These are phyloP conservation scores for Fusarium burgessii DNA, from an alignment of 2,329 filamentous ascomycete species.

Conservation along the genomic window DNA sequence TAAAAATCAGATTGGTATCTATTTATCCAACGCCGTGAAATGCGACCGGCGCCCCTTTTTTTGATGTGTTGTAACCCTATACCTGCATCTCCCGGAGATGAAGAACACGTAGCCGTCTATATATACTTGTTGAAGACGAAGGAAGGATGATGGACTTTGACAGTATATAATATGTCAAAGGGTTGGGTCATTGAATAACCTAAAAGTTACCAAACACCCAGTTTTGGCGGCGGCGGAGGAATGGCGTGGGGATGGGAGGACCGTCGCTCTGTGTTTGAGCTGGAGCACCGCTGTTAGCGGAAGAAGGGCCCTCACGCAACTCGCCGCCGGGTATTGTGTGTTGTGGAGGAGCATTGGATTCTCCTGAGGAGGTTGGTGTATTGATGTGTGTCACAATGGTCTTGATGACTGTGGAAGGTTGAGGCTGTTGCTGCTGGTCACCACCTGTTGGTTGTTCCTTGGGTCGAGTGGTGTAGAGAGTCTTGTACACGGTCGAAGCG, in stretches of 20 bases:
- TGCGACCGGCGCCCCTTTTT: conserved; percentile 42
- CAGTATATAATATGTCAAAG: conserved; percentile 3
- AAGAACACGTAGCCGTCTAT: conserved; percentile 29
- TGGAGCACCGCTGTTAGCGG: conserved; percentile 13
- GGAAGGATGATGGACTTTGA: conserved; percentile 24
- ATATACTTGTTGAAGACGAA: conserved; percentile 26
- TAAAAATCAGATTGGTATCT: conserved; percentile 43
- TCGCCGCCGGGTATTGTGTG: conserved; percentile 40
- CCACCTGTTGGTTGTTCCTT: conserved; percentile 22
- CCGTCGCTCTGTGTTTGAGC: conserved; percentile 17
- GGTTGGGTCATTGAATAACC: neutral
- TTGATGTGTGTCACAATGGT: conserved; percentile 35
- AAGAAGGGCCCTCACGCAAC: conserved; percentile 37
- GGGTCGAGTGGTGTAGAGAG: conserved; percentile 33
- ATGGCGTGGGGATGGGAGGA: conserved; percentile 35
- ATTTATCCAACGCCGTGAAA: conserved; percentile 48
- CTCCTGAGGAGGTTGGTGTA: conserved; percentile 15
- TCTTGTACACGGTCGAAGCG: conserved; percentile 37
- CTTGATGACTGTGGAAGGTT: conserved; percentile 35
- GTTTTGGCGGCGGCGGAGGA: conserved; percentile 41
- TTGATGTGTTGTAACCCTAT: conserved; percentile 13
- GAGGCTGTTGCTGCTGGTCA: conserved; percentile 16
- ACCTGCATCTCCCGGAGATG: conserved; percentile 15
- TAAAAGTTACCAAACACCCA: conserved; percentile 45
- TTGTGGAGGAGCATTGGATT: conserved; percentile 7